Evolutionary conservation across 345 rosid species (phyloP).

Genomic region (Eucalyptus pumila): DNA sequence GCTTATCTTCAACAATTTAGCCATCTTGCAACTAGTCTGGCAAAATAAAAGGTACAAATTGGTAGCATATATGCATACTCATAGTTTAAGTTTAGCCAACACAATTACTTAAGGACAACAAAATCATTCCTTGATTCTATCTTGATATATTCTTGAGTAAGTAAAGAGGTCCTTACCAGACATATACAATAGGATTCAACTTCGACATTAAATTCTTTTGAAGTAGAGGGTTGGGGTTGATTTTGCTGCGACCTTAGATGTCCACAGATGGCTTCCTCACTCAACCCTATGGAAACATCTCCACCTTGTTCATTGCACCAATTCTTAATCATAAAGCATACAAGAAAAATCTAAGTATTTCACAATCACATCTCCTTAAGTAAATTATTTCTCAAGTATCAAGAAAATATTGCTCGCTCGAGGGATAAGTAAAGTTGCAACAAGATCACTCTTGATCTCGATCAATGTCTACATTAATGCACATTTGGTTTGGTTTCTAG

Average conservation of each 20-base stretch:
- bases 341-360: neutral
- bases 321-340: neutral
- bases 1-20: too few species aligned
- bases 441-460: too few species aligned
- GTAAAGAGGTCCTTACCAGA: neutral
- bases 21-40: neutral
- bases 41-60: neutral
- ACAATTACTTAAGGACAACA: neutral
- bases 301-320: neutral
- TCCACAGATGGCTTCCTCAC: neutral
- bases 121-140: neutral
- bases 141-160: neutral
- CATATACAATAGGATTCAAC: neutral
- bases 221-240: neutral
- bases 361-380: too few species aligned
- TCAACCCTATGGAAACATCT: neutral
- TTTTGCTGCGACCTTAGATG: neutral
- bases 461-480: too few species aligned
- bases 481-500: too few species aligned
- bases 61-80: neutral
- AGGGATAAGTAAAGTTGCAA: too few species aligned
- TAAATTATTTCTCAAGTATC: too few species aligned
- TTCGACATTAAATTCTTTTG: too few species aligned
- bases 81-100: neutral
- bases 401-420: too few species aligned